These are phyloP conservation scores for Lecanicillium sp. DNA, from an alignment of 2,329 filamentous ascomycete species.

Conservation along the genomic window DNA sequence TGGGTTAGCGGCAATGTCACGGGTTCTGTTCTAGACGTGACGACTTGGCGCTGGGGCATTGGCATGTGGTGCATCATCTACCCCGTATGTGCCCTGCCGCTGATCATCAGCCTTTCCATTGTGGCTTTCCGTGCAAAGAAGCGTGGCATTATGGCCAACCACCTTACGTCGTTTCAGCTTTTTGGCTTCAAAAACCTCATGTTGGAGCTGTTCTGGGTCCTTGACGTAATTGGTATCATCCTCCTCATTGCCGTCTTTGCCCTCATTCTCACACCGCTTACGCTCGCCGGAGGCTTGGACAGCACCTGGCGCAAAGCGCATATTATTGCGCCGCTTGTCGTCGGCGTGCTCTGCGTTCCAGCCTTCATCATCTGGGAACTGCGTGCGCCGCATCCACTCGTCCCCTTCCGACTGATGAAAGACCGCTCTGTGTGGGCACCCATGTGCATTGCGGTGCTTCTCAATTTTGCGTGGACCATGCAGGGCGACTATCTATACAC, in stretches of 20 bases:
- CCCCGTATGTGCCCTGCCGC: conserved; percentile 46
- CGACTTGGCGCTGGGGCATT: conserved; percentile 53
- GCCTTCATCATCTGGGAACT: conserved; percentile 42
- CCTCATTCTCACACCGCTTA: conserved; percentile 36
- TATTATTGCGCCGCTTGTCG: conserved; percentile 35
- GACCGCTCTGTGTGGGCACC: conserved; percentile 58
- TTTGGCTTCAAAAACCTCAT: conserved; percentile 23
- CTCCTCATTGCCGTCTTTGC: conserved; percentile 37
- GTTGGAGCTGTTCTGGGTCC: conserved; percentile 36
- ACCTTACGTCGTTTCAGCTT: conserved; percentile 23
- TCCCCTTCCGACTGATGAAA: conserved; percentile 52
- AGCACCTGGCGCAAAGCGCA: conserved; percentile 28
- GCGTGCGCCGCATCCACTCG: conserved; percentile 41
- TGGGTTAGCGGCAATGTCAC: conserved; percentile 55
- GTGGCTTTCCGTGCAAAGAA: conserved; percentile 44
- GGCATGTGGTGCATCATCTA: conserved; percentile 60
- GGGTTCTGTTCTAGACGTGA: conserved; percentile 34
- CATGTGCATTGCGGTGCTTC: conserved; percentile 46
- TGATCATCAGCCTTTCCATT: conserved; percentile 42
- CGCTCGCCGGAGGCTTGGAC: conserved; percentile 34
- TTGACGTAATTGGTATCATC: conserved; percentile 36
- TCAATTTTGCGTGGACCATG: conserved; percentile 53
- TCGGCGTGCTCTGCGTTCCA: conserved; percentile 39
- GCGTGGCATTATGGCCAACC: conserved; percentile 33
- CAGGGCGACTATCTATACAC: conserved; percentile 59